Evolutionary conservation across 164 flowering plant species (phyloP), one percentile per base, ranked within the genome.

Genomic region (Saururus chinensis): DNA sequence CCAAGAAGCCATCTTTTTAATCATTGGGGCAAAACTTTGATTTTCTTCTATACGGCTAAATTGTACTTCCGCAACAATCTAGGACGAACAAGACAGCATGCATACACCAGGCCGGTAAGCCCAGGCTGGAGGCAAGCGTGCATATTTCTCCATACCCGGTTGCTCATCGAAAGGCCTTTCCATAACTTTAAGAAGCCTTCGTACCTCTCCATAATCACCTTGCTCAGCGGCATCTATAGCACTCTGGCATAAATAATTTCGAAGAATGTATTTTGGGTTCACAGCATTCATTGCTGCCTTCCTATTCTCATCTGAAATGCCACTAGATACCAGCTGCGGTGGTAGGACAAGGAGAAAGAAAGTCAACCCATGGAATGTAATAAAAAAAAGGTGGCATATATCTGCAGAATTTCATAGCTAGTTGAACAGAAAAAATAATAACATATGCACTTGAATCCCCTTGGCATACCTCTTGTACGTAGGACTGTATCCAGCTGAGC

Each of bases 71-170:
- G 6, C 37, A 30, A 30, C 37, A 30, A 45, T 13, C 14, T 45
- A 95, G 21, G 99, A 95, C 63, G 99, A 95, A 70, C 98, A 95
- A 59, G 99, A 95, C 35, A 95, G 81, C 99, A 95, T 95, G 79
- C 99, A 83, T n/a, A 95, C 99, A 59, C 99, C 99, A 1, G 99
- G 99, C 23, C 98, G 75, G 66, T 95, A 91, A 41, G 99, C 99
- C 99, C 99, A 95, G 0, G 99, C 98, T 8, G 99, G 99, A 1
- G 99, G 99, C 66, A 95, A 71, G 22, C 98, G 96, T n/a, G 98
- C 96, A 66, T 95, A 95, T 64, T 84, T 91, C 69, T 95, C 97
- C 99, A 89, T 95, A 60, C 95, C 98, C 0, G 92, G 92, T 65
- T 95, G 98, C 63, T 91, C 99, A 23, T 95, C 96, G 54, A 67